phyloP scores from a whole-genome alignment of 768 basidiomycete species.

The Termitomyces sp. region DNA sequence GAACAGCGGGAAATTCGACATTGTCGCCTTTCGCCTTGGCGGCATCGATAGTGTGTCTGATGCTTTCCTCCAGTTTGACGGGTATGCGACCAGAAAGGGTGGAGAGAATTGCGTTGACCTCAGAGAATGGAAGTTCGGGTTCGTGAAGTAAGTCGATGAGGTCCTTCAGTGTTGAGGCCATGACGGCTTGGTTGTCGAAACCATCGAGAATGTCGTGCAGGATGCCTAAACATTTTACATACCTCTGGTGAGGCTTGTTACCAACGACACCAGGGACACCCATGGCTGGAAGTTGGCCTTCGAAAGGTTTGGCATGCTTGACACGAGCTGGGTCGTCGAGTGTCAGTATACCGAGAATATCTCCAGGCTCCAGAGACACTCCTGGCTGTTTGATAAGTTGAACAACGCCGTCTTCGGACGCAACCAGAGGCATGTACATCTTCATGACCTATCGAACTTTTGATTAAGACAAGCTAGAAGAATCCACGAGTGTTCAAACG shows the following conservation, averaged over 20 bases:
- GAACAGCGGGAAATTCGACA: slow-evolving; percentile 87
- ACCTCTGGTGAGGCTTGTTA: slow-evolving; percentile 86
- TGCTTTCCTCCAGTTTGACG: slow-evolving; percentile 81
- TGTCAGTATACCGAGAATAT: slow-evolving; percentile 94
- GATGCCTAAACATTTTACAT: slow-evolving; percentile 68
- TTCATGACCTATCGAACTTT: slow-evolving; percentile 76
- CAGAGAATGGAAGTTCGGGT: slow-evolving; percentile 85
- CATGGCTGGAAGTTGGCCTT: slow-evolving; percentile 86
- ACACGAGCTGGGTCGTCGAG: slow-evolving; percentile 95
- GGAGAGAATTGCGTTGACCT: slow-evolving; percentile 80
- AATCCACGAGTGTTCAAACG: slow-evolving; percentile 18
- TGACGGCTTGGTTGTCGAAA: slow-evolving; percentile 93
- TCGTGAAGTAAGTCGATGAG: slow-evolving; percentile 80
- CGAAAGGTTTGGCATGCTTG: slow-evolving; percentile 98
- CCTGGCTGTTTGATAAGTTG: slow-evolving; percentile 99
- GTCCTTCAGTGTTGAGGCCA: slow-evolving; percentile 84
- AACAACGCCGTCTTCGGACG: slow-evolving; percentile 89
- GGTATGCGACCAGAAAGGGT: slow-evolving; percentile 93
- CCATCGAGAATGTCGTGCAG: slow-evolving; percentile 93
- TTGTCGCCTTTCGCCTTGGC: slow-evolving; percentile 70
- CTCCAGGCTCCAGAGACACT: slow-evolving; percentile 93
- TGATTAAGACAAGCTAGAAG: neutral
- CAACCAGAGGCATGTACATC: slow-evolving; percentile 99
- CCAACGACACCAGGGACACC: slow-evolving; percentile 85
- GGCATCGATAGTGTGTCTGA: slow-evolving; percentile 75